These are phyloP conservation scores for Triticum monococcum DNA, from an alignment of 176 grass and related monocot species.

Conservation along the genomic window DNA sequence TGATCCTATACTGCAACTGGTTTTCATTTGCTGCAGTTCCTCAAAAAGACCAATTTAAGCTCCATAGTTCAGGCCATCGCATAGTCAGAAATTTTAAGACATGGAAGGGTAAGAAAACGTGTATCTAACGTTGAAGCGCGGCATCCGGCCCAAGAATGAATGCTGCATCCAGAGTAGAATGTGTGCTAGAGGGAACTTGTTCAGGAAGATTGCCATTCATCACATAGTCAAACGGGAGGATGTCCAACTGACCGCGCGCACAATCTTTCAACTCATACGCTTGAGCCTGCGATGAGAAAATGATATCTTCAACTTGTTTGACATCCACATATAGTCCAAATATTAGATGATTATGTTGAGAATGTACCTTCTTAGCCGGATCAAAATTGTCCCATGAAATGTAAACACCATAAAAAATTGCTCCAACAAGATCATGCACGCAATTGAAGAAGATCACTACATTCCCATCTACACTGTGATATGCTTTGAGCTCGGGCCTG, in stretches of 20 bases:
- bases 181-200: not conserved
- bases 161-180: not conserved
- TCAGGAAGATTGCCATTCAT: slow-evolving; percentile 21
- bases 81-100: not conserved
- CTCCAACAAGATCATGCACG: slow-evolving; percentile 27
- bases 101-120: not conserved
- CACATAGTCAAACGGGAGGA: not conserved
- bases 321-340: not conserved
- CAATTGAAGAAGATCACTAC: slow-evolving; percentile 19
- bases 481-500: slow-evolving; percentile 8
- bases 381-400: not conserved
- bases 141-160: not conserved
- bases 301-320: not conserved
- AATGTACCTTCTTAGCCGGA: not conserved
- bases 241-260: not conserved
- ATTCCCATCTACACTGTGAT: not conserved
- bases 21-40: not conserved
- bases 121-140: not conserved
- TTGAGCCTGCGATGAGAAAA: not conserved
- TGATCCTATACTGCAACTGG: not conserved
- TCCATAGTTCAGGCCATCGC: not conserved
- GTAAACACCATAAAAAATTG: not conserved
- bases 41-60: not conserved
- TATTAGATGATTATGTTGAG: not conserved
- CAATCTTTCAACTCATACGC: not conserved